Evolutionary conservation across 768 basidiomycete genomes (phyloP).

Genomic region (Lactarius quietus): DNA sequence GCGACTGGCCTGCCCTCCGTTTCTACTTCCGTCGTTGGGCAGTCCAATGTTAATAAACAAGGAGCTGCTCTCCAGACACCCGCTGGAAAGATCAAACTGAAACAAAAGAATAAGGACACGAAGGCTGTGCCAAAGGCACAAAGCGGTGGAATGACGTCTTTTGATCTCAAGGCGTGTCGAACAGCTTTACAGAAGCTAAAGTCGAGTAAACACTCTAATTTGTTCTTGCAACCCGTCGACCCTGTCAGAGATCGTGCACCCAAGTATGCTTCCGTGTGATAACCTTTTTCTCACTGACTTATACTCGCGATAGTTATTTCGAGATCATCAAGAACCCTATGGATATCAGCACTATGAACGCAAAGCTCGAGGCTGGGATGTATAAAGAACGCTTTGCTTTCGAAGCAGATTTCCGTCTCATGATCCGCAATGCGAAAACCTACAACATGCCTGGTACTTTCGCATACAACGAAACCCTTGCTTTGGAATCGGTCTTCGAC

Average conservation of each 20-base stretch:
- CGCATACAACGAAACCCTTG: slow-evolving; percentile 71
- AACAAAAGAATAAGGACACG: slow-evolving; percentile 34
- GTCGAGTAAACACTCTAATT: slow-evolving; percentile 62
- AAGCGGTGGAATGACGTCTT: slow-evolving; percentile 67
- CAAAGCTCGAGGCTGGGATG: slow-evolving; percentile 81
- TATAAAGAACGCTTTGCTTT: slow-evolving; percentile 85
- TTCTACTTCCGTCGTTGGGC: slow-evolving; percentile 1
- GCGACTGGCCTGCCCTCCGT: slow-evolving; percentile 34
- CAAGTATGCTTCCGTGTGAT: slow-evolving; percentile 49
- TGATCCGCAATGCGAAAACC: slow-evolving; percentile 80
- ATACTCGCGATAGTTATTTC: slow-evolving; percentile 64
- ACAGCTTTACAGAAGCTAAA: slow-evolving; percentile 78
- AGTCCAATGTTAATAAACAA: slow-evolving; percentile 10
- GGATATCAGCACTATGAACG: slow-evolving; percentile 87
- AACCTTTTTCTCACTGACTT: slow-evolving; percentile 12
- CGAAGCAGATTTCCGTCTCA: slow-evolving; percentile 80
- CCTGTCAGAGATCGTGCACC: slow-evolving; percentile 90
- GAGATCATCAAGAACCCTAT: slow-evolving; percentile 89
- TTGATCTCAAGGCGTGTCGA: slow-evolving; percentile 71
- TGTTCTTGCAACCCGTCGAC: slow-evolving; percentile 91
- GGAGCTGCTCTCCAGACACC: slow-evolving; percentile 8
- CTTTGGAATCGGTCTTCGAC: slow-evolving; percentile 78
- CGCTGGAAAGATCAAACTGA: slow-evolving; percentile 18
- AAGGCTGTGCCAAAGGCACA: slow-evolving; percentile 66
- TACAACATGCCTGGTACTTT: slow-evolving; percentile 76